Evolutionary conservation across 805 yeast species (phyloP), one percentile per base, ranked within the genome.

Genomic region (Peterozyma xylosa): DNA sequence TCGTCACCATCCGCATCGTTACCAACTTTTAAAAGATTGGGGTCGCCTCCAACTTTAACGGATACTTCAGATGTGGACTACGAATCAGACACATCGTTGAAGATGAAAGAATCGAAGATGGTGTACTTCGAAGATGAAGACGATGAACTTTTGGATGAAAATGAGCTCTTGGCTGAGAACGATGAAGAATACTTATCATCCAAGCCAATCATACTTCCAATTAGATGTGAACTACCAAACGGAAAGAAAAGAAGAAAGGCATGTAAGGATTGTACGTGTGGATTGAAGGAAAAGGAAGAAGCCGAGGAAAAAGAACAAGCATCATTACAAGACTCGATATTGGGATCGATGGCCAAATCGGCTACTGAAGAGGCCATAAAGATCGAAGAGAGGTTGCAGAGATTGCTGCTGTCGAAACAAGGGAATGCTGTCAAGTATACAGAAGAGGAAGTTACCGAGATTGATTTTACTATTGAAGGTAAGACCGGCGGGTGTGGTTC

Each of bases 201-300:
- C 53, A 18, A 52, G 50, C 55, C 67, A 43, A 64, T 79, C 40
- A 68, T 76, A 21, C 70, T 74, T 30, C 91, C 93, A 13, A 69
- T 73, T 39, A 70, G 73, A 51, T 80, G 87, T 57, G 76, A 73
- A 50, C 56, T 64, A 46, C 64, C 70, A 14, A 42, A 36, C 38
- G 80, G 78, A 33, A 75, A 73, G 52, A 76, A 74, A 64, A 75
- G 96, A 60, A 79, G 91, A 68, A 88, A 82, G 66, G 99, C 99
- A 0, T 93, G 99, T 70, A 93, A 90, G 66, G 96, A 93, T 64
- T 93, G 99, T 64, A 84, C 97, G 0, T 93, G 99, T 70, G 99
- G 99, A 6, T 72, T 93, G 50, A 89, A 85, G 54, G 99, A 93
- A 61, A 64, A 74, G 42, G 96, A 93, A 66, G 90, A 84, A 47